Percentiles rank a stretch among this genome's conserved stretches.
Conservation (phyloP, 495 filamentous ascomycete species). For the Penicillium turbatum region DNA sequence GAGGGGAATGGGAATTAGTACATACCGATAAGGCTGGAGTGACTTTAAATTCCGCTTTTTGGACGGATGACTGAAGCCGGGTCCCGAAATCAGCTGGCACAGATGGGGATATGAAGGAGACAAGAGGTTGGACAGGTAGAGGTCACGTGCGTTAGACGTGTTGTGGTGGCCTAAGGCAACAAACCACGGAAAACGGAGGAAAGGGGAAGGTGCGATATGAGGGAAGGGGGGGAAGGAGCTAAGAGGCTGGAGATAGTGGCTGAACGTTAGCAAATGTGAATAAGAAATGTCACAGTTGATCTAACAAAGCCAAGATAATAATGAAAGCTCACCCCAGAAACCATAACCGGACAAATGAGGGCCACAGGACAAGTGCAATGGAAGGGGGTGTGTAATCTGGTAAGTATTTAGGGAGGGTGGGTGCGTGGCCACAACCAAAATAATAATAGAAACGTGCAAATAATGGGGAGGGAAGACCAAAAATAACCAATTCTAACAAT, state of each 20-base stretch:
- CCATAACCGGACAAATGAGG: slow-evolving; percentile 18
- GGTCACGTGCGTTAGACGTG: slow-evolving; percentile 35
- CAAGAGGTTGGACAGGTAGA: slow-evolving; percentile 22
- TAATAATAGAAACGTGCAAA: slow-evolving; percentile 10
- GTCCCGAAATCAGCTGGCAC: slow-evolving; percentile 34
- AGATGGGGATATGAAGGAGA: slow-evolving; percentile 29
- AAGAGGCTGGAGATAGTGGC: slow-evolving; percentile 5
- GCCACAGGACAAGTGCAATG: slow-evolving; percentile 15
- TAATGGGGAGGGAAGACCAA: slow-evolving; percentile 2
- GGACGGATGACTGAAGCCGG: slow-evolving; percentile 41
- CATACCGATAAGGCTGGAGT: slow-evolving; percentile 50
- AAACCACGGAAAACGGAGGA: slow-evolving; percentile 9
- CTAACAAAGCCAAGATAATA: slow-evolving; percentile 17
- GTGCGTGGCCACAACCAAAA: slow-evolving; percentile 40
- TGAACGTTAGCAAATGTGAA: slow-evolving; percentile 21
- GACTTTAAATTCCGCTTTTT: slow-evolving; percentile 45
- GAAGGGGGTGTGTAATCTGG: slow-evolving; percentile 11
- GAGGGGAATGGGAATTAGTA: slow-evolving; percentile 20
- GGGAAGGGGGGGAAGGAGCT: slow-evolving; percentile 3
- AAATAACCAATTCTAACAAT: slow-evolving; percentile 6
- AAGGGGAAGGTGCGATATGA: background rate
- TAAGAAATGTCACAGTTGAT: slow-evolving; percentile 13
- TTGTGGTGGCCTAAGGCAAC: slow-evolving; percentile 29
- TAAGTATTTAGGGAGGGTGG: slow-evolving; percentile 13
- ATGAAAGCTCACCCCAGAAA: slow-evolving; percentile 15